These are phyloP conservation scores for Pyrenochaeta sp. DNA, from an alignment of 2,329 filamentous ascomycete species.

Conservation along the genomic window DNA sequence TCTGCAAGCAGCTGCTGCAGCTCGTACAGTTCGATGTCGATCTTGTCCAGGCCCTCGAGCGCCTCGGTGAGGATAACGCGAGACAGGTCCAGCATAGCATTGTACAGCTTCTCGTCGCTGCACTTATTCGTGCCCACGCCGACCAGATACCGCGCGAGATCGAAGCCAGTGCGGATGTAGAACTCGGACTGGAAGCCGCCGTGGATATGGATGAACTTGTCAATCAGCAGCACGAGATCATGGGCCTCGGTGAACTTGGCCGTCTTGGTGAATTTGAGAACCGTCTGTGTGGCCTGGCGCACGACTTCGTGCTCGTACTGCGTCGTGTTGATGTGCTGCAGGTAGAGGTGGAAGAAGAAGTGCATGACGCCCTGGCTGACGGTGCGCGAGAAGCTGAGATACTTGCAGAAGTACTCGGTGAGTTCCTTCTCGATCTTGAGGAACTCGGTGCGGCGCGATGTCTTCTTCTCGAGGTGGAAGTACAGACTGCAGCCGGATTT, in stretches of 20 bases:
- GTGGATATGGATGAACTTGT: slow-evolving; percentile 31
- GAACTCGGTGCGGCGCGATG: slow-evolving; percentile 20
- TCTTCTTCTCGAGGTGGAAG: slow-evolving; percentile 28
- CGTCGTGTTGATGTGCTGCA: slow-evolving; percentile 22
- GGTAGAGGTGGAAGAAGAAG: slow-evolving; percentile 29
- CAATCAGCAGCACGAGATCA: slow-evolving; percentile 29
- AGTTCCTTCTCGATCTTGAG: slow-evolving; percentile 28
- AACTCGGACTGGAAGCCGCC: slow-evolving; percentile 33
- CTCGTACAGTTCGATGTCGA: slow-evolving; percentile 50
- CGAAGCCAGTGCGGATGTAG: slow-evolving; percentile 43
- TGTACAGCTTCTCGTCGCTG: slow-evolving; percentile 39
- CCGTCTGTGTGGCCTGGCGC: slow-evolving; percentile 15
- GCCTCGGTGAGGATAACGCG: slow-evolving; percentile 48
- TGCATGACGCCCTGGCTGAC: slow-evolving; percentile 19
- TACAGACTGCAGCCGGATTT: slow-evolving; percentile 31
- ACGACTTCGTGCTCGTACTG: slow-evolving; percentile 24
- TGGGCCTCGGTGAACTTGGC: slow-evolving; percentile 33
- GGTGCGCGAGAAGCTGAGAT: slow-evolving; percentile 21
- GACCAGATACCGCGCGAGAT: slow-evolving; percentile 33
- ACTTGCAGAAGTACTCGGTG: slow-evolving; percentile 27
- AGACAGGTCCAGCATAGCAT: slow-evolving; percentile 48
- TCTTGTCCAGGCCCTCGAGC: slow-evolving; percentile 43
- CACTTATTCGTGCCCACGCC: slow-evolving; percentile 31
- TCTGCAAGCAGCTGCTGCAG: slow-evolving; percentile 51
- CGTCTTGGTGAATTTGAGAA: slow-evolving; percentile 27